These are phyloP conservation scores for Candida chauliodis DNA, from an alignment of 805 yeast species.

Conservation along the genomic window DNA sequence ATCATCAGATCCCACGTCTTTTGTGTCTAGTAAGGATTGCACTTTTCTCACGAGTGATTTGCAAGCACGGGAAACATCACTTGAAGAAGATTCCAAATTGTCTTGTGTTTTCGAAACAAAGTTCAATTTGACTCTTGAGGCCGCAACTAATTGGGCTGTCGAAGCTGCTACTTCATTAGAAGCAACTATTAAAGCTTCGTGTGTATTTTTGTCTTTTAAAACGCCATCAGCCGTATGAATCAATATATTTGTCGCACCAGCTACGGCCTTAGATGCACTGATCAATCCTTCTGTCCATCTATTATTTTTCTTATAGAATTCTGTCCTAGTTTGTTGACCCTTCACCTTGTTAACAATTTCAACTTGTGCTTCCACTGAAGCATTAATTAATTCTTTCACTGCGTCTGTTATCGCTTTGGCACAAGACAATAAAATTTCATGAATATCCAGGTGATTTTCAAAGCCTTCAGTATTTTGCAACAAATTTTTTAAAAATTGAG, in stretches of 20 bases:
- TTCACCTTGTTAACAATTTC: conserved; percentile 74
- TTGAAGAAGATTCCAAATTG: conserved; percentile 63
- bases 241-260: conserved; percentile 74
- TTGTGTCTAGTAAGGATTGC: conserved; percentile 50
- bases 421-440: conserved; percentile 71
- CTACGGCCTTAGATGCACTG: conserved; percentile 85
- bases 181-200: conserved; percentile 83
- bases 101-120: conserved; percentile 76
- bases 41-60: conserved; percentile 68
- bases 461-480: conserved; percentile 51
- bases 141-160: conserved; percentile 88
- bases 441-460: conserved; percentile 61
- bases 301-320: conserved; percentile 80
- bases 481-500: conserved; percentile 52
- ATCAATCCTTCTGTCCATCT: conserved; percentile 93
- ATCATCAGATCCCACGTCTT: conserved; percentile 29
- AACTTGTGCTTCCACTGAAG: conserved; percentile 76
- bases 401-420: conserved; percentile 81
- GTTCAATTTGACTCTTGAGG: conserved; percentile 81
- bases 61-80: conserved; percentile 72
- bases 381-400: conserved; percentile 62
- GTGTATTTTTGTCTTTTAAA: conserved; percentile 56
- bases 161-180: conserved; percentile 91
- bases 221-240: conserved; percentile 88
- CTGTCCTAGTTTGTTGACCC: conserved; percentile 63